phyloP scores from a whole-genome alignment of 1,139 yeast genomes.

The Wickerhamomyces sp. region DNA sequence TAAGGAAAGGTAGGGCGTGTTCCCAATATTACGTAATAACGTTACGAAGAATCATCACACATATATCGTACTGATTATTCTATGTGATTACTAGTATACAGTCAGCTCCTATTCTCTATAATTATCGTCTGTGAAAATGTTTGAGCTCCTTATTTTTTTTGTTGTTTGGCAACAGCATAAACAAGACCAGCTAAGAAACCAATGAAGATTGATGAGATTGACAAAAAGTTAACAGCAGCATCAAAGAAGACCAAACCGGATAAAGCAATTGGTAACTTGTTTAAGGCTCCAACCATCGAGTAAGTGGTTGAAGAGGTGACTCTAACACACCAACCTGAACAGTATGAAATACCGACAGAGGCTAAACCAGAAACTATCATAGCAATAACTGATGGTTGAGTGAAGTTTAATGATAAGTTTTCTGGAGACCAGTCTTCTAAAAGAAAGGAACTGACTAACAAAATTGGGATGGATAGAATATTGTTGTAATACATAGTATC shows the following conservation, averaged over 20 bases:
- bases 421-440: slow-evolving; percentile 91
- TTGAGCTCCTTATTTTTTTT: slow-evolving; percentile 40
- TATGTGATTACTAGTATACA: too few species aligned
- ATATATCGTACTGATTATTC: too few species aligned
- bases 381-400: slow-evolving; percentile 68
- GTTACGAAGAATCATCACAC: too few species aligned
- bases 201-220: slow-evolving; percentile 82
- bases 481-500: slow-evolving; percentile 99
- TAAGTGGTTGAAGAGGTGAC: slow-evolving; percentile 97
- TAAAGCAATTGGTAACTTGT: slow-evolving; percentile 95
- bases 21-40: too few species aligned
- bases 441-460: slow-evolving; percentile 65
- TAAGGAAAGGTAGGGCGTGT: too few species aligned
- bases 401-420: slow-evolving; percentile 72
- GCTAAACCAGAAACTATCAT: slow-evolving; percentile 92
- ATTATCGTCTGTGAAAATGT: background rate
- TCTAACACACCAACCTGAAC: slow-evolving; percentile 99
- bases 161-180: slow-evolving; percentile 92
- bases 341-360: slow-evolving; percentile 94
- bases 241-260: slow-evolving; percentile 92
- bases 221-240: slow-evolving; percentile 90
- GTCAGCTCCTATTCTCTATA: too few species aligned
- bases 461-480: slow-evolving; percentile 83
- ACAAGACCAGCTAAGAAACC: slow-evolving; percentile 95
- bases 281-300: slow-evolving; percentile 98